Evolutionary conservation across 257 asterid species (phyloP), one percentile per base, ranked within the genome.

Genomic region (Nicotiana undulata): DNA sequence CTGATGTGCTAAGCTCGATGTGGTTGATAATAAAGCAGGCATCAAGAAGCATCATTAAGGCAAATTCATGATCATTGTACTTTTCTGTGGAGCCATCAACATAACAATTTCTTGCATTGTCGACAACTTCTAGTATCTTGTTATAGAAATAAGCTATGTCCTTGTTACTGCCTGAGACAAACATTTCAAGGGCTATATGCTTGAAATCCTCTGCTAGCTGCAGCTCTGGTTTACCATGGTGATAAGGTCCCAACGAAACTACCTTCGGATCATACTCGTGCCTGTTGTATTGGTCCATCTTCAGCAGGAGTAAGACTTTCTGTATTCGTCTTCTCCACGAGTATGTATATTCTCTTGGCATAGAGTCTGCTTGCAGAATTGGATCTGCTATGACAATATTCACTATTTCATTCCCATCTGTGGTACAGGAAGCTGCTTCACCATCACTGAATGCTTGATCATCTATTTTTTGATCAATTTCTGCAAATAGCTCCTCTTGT

Each of bases 171-270:
- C 58, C 77, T 6, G 77, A 70, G 6, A 70, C 77, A 70, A 70
- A 70, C 77, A 70, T 70, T 70, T 70, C 58, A 70, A 70, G 58
- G 32, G 77, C 77, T 40, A 70, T 44, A 20, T 70, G 77, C 34
- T 70, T 70, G 58, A 70, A 70, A 4, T 70, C 77, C 77, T 70
- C 58, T 22, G 77, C 77, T 70, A 70, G 77, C 20, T 70, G 77
- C 55, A 70, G 34, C 77, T 70, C 77, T 5, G 58, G 29, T 29
- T 70, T 70, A 70, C 77, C 77, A 20, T 70, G 77, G 46, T 70
- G 77, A 56, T 70, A 70, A 15, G 89, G 86, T 11, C 89, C 86
- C 16, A 86, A 31, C 12, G 88, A 86, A 65, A 82, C 82, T 44
- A 70, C 77, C 46, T 70, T 70, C 20, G 77, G 77, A 40, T 70